A percentile compares a stretch with the other conserved stretches of the same genome.
These are phyloP conservation scores for Xanthoconium stramineum DNA, from an alignment of 768 basidiomycete genomes.

Conservation along the genomic window DNA sequence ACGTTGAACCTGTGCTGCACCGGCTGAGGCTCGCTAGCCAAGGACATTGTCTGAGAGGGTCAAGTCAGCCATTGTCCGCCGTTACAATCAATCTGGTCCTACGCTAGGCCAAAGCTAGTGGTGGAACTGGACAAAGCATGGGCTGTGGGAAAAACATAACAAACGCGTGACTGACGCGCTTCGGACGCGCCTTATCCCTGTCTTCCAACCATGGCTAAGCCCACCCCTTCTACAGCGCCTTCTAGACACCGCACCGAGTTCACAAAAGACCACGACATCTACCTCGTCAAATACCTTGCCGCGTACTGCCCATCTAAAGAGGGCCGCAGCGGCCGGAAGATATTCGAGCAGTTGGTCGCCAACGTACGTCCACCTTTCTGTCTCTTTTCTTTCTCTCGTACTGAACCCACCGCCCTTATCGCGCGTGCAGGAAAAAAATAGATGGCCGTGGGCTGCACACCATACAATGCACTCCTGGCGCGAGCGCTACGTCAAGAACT, in stretches of 20 bases:
- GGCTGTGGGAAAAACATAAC: not conserved
- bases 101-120: too few relatives aligned
- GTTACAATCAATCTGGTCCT: too few relatives aligned
- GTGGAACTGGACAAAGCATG: too few relatives aligned
- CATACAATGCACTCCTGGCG: conserved; percentile 67
- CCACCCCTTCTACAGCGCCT: too few relatives aligned
- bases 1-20: not conserved
- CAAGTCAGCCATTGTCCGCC: not conserved
- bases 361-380: conserved; percentile 41
- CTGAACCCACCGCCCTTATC: too few relatives aligned
- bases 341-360: conserved; percentile 43
- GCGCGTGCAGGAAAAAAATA: conserved; percentile 31
- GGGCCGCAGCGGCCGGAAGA: conserved; percentile 44
- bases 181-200: not conserved
- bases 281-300: conserved; percentile 48
- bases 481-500: conserved; percentile 51
- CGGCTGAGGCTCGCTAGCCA: not conserved
- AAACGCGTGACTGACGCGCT: not conserved
- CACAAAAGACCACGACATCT: conserved; percentile 39
- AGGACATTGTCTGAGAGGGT: not conserved
- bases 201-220: not conserved
- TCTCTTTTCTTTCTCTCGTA: not conserved
- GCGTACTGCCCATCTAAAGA: conserved; percentile 37
- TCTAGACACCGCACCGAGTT: conserved; percentile 28
- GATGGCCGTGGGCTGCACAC: conserved; percentile 50